phyloP scores from a whole-genome alignment of 345 rosid species.

The Barbarea vulgaris region DNA sequence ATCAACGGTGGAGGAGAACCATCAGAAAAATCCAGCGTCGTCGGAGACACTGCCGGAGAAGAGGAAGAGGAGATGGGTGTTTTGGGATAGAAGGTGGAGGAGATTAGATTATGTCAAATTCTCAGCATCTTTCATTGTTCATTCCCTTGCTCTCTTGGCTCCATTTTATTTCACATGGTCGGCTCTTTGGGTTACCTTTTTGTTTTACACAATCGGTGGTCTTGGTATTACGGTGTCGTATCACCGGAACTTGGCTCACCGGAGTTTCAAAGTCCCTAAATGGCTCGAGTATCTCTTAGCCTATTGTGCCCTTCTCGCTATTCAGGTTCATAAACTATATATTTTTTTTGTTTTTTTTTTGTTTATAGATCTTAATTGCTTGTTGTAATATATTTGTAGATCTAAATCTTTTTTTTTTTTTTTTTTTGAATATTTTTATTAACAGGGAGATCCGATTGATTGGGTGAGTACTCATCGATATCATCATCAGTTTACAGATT shows the following conservation, averaged over 20 bases:
- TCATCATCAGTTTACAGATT: conserved; percentile 83
- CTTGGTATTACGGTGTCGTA: conserved; percentile 79
- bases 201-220: conserved; percentile 64
- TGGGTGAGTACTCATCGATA: conserved; percentile 95
- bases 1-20: conserved; percentile 39
- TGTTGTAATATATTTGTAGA: neutral
- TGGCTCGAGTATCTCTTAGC: conserved; percentile 90
- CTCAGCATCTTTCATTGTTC: conserved; percentile 55
- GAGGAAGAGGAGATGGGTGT: conserved; percentile 47
- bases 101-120: conserved; percentile 54
- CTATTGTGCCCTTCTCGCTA: conserved; percentile 74
- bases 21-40: conserved; percentile 26
- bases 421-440: neutral
- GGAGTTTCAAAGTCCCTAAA: conserved; percentile 80
- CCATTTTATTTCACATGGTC: conserved; percentile 78
- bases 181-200: conserved; percentile 64
- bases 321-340: conserved; percentile 49
- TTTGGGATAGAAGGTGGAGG: conserved; percentile 64
- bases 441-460: conserved; percentile 66
- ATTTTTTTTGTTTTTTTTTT: neutral
- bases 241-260: conserved; percentile 75
- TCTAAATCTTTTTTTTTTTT: neutral
- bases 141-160: conserved; percentile 66
- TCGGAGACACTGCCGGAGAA: conserved; percentile 39
- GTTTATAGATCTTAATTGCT: conserved; percentile 22